Percentiles rank a stretch among this genome's conserved stretches.
Evolutionary conservation across 495 filamentous ascomycete genomes (phyloP).

Genomic region (Hypoxylon fragiforme): DNA sequence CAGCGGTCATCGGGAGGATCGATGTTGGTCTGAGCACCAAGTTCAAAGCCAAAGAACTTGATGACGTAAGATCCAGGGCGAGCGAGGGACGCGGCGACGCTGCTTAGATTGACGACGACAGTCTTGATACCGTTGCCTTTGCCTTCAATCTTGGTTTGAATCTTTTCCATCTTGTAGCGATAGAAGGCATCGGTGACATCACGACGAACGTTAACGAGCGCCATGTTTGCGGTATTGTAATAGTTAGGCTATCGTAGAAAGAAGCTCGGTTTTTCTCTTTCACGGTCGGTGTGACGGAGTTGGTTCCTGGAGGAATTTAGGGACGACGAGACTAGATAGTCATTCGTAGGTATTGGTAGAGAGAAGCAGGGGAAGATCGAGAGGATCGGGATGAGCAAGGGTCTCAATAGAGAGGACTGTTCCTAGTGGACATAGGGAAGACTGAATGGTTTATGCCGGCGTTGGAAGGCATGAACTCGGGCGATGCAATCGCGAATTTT

Average conservation of each 20-base stretch:
- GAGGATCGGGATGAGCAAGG: conserved; percentile 42
- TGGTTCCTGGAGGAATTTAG: conserved; percentile 21
- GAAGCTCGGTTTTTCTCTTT: conserved; percentile 29
- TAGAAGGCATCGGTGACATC: conserved; percentile 99
- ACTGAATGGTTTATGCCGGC: conserved; percentile 46
- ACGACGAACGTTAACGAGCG: conserved; percentile 92
- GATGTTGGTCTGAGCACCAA: conserved; percentile 96
- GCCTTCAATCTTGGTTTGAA: conserved; percentile 99
- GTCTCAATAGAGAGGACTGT: conserved; percentile 53
- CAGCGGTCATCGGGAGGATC: conserved; percentile 97
- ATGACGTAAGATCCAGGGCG: conserved; percentile 94
- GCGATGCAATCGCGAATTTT: conserved; percentile 36
- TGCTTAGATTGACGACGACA: conserved; percentile 94
- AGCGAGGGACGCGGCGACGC: conserved; percentile 87
- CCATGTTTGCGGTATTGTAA: conserved; percentile 54
- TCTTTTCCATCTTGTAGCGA: conserved; percentile 99
- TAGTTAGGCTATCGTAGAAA: conserved; percentile 28
- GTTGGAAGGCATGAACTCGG: conserved; percentile 59
- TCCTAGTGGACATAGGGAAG: conserved; percentile 55
- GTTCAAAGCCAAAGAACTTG: conserved; percentile 99
- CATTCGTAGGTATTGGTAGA: conserved; percentile 31
- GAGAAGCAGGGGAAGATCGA: conserved; percentile 12
- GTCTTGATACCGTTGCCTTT: conserved; percentile 99
- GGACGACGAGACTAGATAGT: conserved; percentile 33
- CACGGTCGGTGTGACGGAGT: conserved; percentile 22